Conservation (phyloP, 352 stramenopile species). For the Blastocystis sp. region DNA sequence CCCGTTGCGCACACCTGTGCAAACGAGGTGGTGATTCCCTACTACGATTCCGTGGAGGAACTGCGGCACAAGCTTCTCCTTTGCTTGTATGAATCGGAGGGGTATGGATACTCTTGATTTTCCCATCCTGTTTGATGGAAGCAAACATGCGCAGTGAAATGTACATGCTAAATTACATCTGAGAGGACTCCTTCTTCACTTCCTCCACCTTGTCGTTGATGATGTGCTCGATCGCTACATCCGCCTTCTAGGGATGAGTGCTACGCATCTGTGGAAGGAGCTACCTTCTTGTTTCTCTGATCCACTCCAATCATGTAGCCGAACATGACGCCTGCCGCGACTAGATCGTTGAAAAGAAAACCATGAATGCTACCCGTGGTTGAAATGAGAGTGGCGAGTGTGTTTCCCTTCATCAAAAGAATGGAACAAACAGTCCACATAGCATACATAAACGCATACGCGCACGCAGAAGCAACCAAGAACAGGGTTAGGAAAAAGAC, state of each 20-base stretch:
- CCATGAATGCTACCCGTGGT: neutral
- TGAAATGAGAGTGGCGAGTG: neutral
- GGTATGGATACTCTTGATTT: too few relatives aligned
- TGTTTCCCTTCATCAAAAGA: neutral
- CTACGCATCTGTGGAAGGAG: too few relatives aligned
- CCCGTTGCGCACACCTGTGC: too few relatives aligned
- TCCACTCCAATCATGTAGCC: neutral
- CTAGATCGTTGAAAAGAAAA: neutral
- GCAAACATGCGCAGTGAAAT: neutral
- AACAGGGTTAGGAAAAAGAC: too few relatives aligned
- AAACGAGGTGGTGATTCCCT: too few relatives aligned
- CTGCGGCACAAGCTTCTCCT: too few relatives aligned
- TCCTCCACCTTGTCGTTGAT: conserved; percentile 9
- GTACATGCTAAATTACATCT: neutral
- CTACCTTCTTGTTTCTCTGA: neutral
- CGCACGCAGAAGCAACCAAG: too few relatives aligned
- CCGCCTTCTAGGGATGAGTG: neutral
- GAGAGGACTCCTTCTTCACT: neutral
- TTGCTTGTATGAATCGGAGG: too few relatives aligned
- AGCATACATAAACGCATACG: neutral
- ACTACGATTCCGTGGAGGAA: too few relatives aligned
- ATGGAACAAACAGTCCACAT: conserved; percentile 4
- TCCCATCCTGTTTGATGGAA: too few relatives aligned
- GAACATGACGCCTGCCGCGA: neutral
- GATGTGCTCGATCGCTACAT: neutral